These are phyloP conservation scores for Agrostemma githago DNA, from an alignment of 148 eudicot species.

Conservation along the genomic window DNA sequence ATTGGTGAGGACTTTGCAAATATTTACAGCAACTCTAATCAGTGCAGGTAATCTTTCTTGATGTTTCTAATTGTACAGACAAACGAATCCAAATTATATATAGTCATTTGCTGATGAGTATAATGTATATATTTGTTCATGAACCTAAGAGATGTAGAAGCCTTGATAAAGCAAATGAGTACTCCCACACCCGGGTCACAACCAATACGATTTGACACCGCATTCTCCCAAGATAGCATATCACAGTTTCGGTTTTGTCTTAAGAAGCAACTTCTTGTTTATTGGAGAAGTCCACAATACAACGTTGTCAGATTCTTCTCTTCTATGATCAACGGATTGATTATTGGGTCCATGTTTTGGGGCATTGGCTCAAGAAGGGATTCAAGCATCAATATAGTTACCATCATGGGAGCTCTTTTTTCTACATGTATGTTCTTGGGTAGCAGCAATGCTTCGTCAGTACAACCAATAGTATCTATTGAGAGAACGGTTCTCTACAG, in stretches of 20 bases:
- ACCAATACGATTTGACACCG: slow-evolving; percentile 49
- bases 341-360: slow-evolving; percentile 76
- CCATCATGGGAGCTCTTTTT: slow-evolving; percentile 65
- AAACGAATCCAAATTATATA: not conserved
- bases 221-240: slow-evolving; percentile 45
- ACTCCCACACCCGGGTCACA: slow-evolving; percentile 51
- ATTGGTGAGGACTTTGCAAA: slow-evolving; percentile 64
- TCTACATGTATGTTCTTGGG: slow-evolving; percentile 68
- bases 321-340: slow-evolving; percentile 48
- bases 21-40: slow-evolving; percentile 56
- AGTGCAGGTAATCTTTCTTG: slow-evolving; percentile 47
- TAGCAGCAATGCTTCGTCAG: slow-evolving; percentile 66
- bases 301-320: slow-evolving; percentile 73
- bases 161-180: slow-evolving; percentile 43
- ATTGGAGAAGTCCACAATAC: slow-evolving; percentile 84
- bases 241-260: slow-evolving; percentile 64
- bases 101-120: not conserved
- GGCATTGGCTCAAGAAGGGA: slow-evolving; percentile 75
- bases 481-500: slow-evolving; percentile 89
- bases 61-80: not conserved
- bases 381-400: slow-evolving; percentile 41
- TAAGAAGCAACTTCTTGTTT: slow-evolving; percentile 69
- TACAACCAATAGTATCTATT: slow-evolving; percentile 76
- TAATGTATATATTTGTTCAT: not conserved
- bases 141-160: slow-evolving; percentile 59